Evolutionary conservation across 257 asterid genomes (phyloP), one percentile per base, ranked within the genome.

Genomic region (Solanum bulbocastanum): DNA sequence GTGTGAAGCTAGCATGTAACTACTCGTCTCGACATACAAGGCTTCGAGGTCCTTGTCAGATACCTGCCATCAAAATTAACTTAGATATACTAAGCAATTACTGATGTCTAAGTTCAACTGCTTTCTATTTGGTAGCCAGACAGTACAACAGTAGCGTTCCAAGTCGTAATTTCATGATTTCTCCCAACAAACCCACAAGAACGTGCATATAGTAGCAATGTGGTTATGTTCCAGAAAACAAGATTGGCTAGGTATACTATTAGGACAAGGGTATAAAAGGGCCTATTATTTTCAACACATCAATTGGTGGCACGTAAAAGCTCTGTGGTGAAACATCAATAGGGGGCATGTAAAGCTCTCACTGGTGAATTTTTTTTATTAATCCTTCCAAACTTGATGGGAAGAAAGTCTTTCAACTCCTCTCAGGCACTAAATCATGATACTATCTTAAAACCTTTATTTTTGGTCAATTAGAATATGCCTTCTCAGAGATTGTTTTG

Each of bases 1-100:
- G 92, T 96, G 99, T 83, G 99, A 95, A 62, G 97, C 97, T 46
- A 96, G 89, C 98, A 94, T 95, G 91, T 93, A 96, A 30, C 88
- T 83, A 84, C 88, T 94, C 71, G 98, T 91, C 94, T 96, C 99
- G 30, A 88, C 93, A 66, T 93, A 95, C 39, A 96, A 93, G 87
- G 94, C 94, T 87, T 94, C 94, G 44, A 96, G 94, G 32, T 92
- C 97, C 86, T 90, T 83, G 66, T 90, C 92, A 66, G 97, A 91
- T 79, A 94, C 97, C 98, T 96, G 94, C 30, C 58, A 37, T 42
- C 33, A 88, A 35, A 65, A 36, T 72, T 40, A 83, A 12, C 44
- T 71, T 84, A 62, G 33, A 49, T 44, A 56, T 82, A 35, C 23
- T n/a, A 25, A 39, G 37, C 60, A 85, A 66, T 65, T 15, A 37